Evolutionary conservation across 768 basidiomycete genomes (phyloP), one percentile per base, ranked within the genome.

Genomic region (Imleria badia): DNA sequence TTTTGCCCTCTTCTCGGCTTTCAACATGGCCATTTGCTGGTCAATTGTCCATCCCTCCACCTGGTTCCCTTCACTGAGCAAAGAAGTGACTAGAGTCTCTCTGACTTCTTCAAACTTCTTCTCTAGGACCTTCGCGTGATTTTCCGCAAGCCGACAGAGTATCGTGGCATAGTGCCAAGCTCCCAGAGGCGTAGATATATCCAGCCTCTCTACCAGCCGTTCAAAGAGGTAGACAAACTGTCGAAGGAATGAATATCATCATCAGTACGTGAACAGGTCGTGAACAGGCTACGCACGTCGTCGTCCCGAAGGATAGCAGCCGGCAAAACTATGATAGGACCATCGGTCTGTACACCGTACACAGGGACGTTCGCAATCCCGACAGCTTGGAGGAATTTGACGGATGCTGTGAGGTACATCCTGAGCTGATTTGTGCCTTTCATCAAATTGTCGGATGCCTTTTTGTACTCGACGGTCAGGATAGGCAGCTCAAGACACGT

Each of bases 131-230:
- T 44, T 35, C 1, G 45, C 45, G 14, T 51, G 55, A 15, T 38
- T 43, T 29, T 58, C 12, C 1, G 55, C 55, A 3, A 59, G 49
- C 12, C 58, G 41, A 40, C 55, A 48, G 15, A 51, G 55, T 43
- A 59, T 51, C 2, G 55, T 51, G 0, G 55, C 49, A 8, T 57
- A 51, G 41, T 57, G 49, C 54, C 54, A 57, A 20, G 57, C 54
- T 29, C 54, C 54, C 14, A 51, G 5, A 0, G 49, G 48, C 23
- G 49, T 56, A 7, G 54, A 58, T 1, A 58, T 48, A 10, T 56
- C 48, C n/a, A 51, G 3, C 23, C 10, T 39, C 22, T 59, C 48
- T 6, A 51, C 55, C 1, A 56, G 20, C 7, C 49, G 45, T 9
- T 58, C 54, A 10, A 51, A 56, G 7, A 51, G 23, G 30, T 48